Percentiles rank a stretch among this genome's conserved stretches.
Conservation (phyloP, 1,284 basidiomycete species). For the Nidula niveotomentosa region DNA sequence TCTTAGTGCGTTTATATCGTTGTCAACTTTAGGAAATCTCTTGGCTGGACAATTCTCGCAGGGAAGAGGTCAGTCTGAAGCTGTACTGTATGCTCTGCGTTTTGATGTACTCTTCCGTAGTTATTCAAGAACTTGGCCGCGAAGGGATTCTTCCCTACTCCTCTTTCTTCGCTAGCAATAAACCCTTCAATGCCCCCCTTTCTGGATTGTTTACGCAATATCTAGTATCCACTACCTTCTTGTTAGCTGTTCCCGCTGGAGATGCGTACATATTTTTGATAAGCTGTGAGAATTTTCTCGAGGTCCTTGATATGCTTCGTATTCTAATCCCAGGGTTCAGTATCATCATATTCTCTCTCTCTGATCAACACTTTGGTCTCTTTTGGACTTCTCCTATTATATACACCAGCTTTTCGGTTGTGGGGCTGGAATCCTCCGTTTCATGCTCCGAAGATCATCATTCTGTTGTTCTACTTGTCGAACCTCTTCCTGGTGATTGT, state of each 20-base stretch:
- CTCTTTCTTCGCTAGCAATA: conserved; percentile 61
- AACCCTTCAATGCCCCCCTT: conserved; percentile 61
- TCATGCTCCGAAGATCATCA: conserved; percentile 44
- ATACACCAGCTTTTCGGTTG: conserved; percentile 38
- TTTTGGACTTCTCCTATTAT: conserved; percentile 56
- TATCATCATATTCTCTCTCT: conserved; percentile 51
- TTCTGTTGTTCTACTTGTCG: conserved; percentile 56
- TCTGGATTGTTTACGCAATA: conserved; percentile 59
- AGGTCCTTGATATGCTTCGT: neutral
- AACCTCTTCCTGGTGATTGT: conserved; percentile 61
- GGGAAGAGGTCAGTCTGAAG: conserved; percentile 47
- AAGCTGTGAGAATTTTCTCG: conserved; percentile 41
- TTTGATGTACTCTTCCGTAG: conserved; percentile 24
- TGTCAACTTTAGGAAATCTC: conserved; percentile 64
- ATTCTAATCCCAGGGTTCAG: conserved; percentile 23
- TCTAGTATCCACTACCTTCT: conserved; percentile 46
- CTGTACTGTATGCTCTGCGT: neutral
- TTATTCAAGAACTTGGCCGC: conserved; percentile 69
- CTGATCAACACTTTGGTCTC: conserved; percentile 62
- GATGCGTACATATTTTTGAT: conserved; percentile 71
- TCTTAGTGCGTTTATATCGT: conserved; percentile 58
- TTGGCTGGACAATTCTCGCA: conserved; percentile 62
- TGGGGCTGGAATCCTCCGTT: conserved; percentile 68
- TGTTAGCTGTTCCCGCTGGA: conserved; percentile 55
- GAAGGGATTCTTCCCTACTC: conserved; percentile 66